Percentiles rank a stretch among this genome's conserved stretches.
Conservation (phyloP, 2,329 filamentous ascomycete genomes). For the Penicillium decumbens region DNA sequence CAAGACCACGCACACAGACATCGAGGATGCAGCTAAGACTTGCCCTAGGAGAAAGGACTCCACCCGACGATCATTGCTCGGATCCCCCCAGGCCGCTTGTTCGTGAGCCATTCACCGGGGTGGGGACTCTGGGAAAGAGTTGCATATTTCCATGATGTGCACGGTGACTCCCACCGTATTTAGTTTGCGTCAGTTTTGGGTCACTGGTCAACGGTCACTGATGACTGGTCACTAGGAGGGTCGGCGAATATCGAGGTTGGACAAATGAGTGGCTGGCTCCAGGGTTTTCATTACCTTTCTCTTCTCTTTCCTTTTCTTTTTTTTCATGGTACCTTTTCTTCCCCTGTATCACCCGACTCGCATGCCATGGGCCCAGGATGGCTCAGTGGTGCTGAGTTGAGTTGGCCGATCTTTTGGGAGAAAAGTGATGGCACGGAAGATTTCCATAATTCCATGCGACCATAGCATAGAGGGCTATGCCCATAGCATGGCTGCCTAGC, state of each 20-base stretch:
- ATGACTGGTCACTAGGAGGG: constrained; percentile 1
- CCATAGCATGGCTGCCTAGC: not conserved
- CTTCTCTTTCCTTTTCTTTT: not conserved
- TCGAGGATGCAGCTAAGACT: constrained; percentile 4
- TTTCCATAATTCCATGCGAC: constrained; percentile 5
- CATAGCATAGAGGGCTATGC: not conserved
- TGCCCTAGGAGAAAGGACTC: constrained; percentile 5
- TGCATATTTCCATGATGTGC: constrained; percentile 1
- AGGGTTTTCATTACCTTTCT: not conserved
- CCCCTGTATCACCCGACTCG: constrained; percentile 21
- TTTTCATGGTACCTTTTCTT: constrained; percentile 3
- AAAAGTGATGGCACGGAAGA: constrained; percentile 4
- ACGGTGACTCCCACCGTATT: not conserved
- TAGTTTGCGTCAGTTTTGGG: not conserved
- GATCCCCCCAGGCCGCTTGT: constrained; percentile 8
- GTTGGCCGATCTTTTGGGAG: constrained; percentile 15
- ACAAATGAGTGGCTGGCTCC: constrained; percentile 5
- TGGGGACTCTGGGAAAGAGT: constrained; percentile 4
- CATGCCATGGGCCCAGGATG: constrained; percentile 17
- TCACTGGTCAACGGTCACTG: not conserved
- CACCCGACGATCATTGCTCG: constrained; percentile 15
- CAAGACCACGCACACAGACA: constrained; percentile 1
- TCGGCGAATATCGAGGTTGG: constrained; percentile 18
- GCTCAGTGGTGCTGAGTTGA: constrained; percentile 8
- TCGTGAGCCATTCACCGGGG: constrained; percentile 7